Evolutionary conservation across 345 rosid genomes (phyloP), one percentile per base, ranked within the genome.

Genomic region (Carallia brachiata): DNA sequence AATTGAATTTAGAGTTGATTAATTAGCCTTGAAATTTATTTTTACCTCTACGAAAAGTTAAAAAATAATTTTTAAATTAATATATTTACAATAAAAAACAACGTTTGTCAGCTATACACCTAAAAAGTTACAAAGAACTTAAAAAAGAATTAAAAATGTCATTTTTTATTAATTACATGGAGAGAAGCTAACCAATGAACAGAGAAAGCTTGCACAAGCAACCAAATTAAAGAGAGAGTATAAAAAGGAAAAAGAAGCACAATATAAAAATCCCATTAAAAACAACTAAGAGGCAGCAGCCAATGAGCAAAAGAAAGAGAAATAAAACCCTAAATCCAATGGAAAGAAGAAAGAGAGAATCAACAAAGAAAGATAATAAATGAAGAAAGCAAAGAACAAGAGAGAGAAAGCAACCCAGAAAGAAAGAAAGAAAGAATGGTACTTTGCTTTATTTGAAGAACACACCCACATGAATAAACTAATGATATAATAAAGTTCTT

Each of bases 291-390:
- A 65, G 36, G 7, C 47, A 32, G 31, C 61, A 32, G 31, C 61
- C 52, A 54, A 66, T 54, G 39, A 9, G 7, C 7, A 8, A 7
- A 54, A 61, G 55, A 47, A 52, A 36, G 57, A 30, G 28, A 52
- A 1, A 36, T 2, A 19, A 53, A 68, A 62, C 73, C 73, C 78
- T 57, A 54, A 63, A 70, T 54, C 66, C 57, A 31, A 27, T 40
- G 47, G 70, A 48, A 63, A 53, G 36, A 59, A 72, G 64, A 63
- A 62, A n/a, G 52, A 32, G 64, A 63, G 61, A 32, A 36, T 50
- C 32, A 47, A 16, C 9, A 3, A 60, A 31, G 27, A 28, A 30
- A 13, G 8, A 44, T 44, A 39, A 44, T 12, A 39, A 23, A 59
- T 36, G 13, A 30, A 30, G 4, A 18, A 48, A 63, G 18, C 36